These are phyloP conservation scores for Beta macrorhiza DNA, from an alignment of 179 eudicot species.

Conservation along the genomic window DNA sequence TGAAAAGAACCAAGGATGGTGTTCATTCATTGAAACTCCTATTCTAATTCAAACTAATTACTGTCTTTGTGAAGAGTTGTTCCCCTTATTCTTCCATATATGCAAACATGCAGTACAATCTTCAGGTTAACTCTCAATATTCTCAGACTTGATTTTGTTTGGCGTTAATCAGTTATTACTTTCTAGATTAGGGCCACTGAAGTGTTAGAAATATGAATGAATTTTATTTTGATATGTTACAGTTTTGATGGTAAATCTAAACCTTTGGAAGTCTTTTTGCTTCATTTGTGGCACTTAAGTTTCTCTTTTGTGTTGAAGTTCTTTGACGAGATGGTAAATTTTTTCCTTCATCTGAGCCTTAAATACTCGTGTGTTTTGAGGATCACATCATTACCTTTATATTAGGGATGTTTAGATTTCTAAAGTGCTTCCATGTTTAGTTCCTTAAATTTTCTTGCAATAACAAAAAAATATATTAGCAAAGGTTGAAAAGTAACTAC, in stretches of 20 bases:
- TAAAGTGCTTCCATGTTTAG: no score
- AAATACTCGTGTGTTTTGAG: no score
- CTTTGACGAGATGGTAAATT: background rate
- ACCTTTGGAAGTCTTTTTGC: no score
- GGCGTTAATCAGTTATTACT: background rate
- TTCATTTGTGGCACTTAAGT: no score
- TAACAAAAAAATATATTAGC: no score
- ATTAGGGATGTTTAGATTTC: no score
- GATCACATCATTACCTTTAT: no score
- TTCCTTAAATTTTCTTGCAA: no score
- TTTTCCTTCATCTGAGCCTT: background rate
- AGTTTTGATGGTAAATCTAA: background rate
- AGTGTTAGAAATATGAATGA: background rate
- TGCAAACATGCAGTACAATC: background rate
- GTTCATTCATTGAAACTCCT: background rate
- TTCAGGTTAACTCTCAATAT: background rate
- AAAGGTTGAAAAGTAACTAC: no score
- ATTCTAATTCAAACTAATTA: background rate
- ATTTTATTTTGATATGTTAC: background rate
- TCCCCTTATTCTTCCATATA: background rate
- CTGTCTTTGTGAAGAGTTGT: background rate
- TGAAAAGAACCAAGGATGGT: background rate
- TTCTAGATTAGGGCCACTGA: background rate
- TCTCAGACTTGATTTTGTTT: background rate
- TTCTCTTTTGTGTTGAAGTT: background rate